Conservation (phyloP, 768 basidiomycete species). For the Mycena olivaceomarginata region DNA sequence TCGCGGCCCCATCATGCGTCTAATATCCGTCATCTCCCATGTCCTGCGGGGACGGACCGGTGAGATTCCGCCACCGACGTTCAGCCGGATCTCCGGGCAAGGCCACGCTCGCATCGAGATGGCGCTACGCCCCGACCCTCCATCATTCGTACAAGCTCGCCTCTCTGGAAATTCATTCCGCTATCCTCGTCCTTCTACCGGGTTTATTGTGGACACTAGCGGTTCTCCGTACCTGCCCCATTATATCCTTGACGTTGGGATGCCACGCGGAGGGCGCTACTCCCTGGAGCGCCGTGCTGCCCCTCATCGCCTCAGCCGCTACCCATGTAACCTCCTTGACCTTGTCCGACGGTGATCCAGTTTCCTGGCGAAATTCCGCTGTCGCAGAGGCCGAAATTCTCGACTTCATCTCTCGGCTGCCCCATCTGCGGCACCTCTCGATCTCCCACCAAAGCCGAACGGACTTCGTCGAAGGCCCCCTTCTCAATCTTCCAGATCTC, state of each 20-base stretch:
- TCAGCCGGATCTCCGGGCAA: neutral
- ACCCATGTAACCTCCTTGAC: neutral
- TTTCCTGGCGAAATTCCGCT: neutral
- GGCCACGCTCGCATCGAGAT: neutral
- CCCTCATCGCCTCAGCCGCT: conserved; percentile 2
- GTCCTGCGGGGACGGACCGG: neutral
- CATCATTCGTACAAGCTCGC: neutral
- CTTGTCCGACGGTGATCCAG: neutral
- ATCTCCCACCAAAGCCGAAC: neutral
- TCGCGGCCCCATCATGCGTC: neutral
- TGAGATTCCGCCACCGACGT: neutral
- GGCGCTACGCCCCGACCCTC: neutral
- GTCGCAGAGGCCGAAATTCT: neutral
- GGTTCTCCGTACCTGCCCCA: neutral
- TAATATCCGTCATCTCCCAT: neutral
- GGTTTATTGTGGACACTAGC: neutral
- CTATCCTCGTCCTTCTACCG: neutral
- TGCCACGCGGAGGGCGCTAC: no score
- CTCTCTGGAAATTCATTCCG: neutral
- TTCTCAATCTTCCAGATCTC: neutral
- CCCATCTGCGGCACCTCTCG: neutral
- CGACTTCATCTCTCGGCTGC: neutral
- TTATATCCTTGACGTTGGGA: neutral
- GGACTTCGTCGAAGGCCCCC: neutral
- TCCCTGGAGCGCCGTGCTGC: neutral